These are phyloP conservation scores for Lumnitzera littorea DNA, from an alignment of 345 rosid genomes.

Conservation along the genomic window DNA sequence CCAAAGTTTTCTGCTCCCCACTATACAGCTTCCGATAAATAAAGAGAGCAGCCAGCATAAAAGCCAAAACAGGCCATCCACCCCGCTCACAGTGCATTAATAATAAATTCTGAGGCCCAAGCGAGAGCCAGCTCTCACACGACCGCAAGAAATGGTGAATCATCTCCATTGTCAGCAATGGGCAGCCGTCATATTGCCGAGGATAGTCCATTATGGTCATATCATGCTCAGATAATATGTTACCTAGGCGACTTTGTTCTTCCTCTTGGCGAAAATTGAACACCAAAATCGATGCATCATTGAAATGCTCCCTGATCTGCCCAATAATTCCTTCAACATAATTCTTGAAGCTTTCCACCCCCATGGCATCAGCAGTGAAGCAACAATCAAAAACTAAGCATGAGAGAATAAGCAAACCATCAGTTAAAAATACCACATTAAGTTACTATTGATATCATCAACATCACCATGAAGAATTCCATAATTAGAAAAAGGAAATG, in stretches of 20 bases:
- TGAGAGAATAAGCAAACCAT: constrained; percentile 6
- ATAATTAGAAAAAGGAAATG: no score
- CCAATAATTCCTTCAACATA: constrained; percentile 58
- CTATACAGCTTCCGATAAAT: constrained; percentile 76
- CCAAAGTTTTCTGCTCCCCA: constrained; percentile 81
- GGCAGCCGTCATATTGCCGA: constrained; percentile 88
- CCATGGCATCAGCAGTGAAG: constrained; percentile 63
- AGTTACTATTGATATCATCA: not conserved
- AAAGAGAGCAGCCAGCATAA: constrained; percentile 74
- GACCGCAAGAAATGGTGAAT: constrained; percentile 91
- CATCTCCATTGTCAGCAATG: constrained; percentile 70
- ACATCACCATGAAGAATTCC: no score
- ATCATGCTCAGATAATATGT: constrained; percentile 57
- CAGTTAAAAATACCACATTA: not conserved
- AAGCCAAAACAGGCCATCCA: constrained; percentile 87
- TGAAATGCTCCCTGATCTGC: constrained; percentile 65
- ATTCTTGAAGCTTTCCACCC: constrained; percentile 49
- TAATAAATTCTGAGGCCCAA: constrained; percentile 65
- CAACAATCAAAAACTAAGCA: constrained; percentile 81
- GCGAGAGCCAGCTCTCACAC: constrained; percentile 91
- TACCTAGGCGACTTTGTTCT: constrained; percentile 44
- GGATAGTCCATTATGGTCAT: constrained; percentile 97
- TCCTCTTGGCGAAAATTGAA: constrained; percentile 88
- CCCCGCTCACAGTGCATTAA: constrained; percentile 89
- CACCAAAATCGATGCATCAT: constrained; percentile 73